Percentiles rank a stretch among this genome's conserved stretches.
phyloP scores from a whole-genome alignment of 768 basidiomycete species.

The Hirschioporus abietinus region DNA sequence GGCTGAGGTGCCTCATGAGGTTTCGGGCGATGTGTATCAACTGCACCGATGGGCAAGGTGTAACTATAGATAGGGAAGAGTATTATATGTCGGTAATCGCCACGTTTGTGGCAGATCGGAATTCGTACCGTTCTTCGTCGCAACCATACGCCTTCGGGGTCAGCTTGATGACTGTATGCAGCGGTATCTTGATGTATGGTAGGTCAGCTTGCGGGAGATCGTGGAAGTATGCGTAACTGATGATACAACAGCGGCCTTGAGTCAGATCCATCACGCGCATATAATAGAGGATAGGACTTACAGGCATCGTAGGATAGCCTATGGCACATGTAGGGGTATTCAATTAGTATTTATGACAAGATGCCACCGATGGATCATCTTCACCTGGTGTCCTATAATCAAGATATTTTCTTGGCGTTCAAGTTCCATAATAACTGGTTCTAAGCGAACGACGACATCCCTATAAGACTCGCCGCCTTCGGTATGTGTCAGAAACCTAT shows the following conservation, averaged over 20 bases:
- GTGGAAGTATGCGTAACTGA: slow-evolving; percentile 95
- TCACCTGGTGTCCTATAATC: slow-evolving; percentile 90
- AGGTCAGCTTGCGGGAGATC: slow-evolving; percentile 87
- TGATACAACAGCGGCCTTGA: background rate
- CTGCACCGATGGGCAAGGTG: slow-evolving; percentile 84
- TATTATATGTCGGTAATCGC: background rate
- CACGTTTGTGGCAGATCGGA: background rate
- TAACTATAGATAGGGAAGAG: slow-evolving; percentile 44
- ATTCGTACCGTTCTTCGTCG: slow-evolving; percentile 81
- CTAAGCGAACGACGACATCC: slow-evolving; percentile 90
- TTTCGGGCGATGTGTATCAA: slow-evolving; percentile 86
- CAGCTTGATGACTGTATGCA: slow-evolving; percentile 97
- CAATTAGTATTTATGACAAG: background rate
- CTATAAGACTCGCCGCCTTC: slow-evolving; percentile 90
- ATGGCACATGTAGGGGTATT: slow-evolving; percentile 4
- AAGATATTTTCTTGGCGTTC: slow-evolving; percentile 97
- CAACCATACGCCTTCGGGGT: slow-evolving; percentile 98
- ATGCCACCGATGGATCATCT: slow-evolving; percentile 5
- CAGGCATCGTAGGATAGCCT: slow-evolving; percentile 79
- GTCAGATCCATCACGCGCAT: background rate
- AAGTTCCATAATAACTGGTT: slow-evolving; percentile 99
- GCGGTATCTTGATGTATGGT: slow-evolving; percentile 95
- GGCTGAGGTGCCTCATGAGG: slow-evolving; percentile 23
- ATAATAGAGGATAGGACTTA: slow-evolving; percentile 28
- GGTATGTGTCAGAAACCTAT: background rate